These are phyloP conservation scores for Podospora fimiseda DNA, from an alignment of 495 filamentous ascomycete species.

Conservation along the genomic window DNA sequence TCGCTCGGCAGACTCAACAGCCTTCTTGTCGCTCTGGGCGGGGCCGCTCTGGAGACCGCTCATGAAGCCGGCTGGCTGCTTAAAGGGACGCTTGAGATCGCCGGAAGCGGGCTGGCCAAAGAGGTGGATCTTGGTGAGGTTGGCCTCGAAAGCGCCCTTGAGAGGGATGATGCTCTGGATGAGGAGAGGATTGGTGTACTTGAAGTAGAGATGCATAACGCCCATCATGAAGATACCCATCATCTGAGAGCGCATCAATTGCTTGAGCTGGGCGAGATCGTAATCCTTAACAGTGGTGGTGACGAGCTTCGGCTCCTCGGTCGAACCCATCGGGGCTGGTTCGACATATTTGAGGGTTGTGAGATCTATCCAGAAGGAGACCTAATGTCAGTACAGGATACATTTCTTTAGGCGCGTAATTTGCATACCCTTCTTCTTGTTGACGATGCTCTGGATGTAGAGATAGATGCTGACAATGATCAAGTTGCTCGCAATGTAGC, in stretches of 20 bases:
- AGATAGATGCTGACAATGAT: constrained; percentile 79
- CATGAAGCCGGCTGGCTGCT: constrained; percentile 77
- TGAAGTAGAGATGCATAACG: constrained; percentile 97
- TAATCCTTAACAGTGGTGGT: constrained; percentile 94
- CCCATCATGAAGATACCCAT: constrained; percentile 98
- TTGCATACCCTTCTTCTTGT: constrained; percentile 90
- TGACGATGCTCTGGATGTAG: constrained; percentile 74
- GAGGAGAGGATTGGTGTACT: constrained; percentile 97
- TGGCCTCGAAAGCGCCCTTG: constrained; percentile 90
- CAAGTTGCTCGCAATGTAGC: constrained; percentile 82
- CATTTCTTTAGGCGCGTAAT: background rate
- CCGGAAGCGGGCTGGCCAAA: constrained; percentile 85
- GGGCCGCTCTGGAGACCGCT: constrained; percentile 58
- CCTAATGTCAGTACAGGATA: constrained; percentile 9
- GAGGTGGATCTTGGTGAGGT: constrained; percentile 90
- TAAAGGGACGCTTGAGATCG: constrained; percentile 93
- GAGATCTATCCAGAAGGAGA: constrained; percentile 56
- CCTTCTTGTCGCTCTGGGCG: constrained; percentile 93
- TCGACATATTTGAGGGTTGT: constrained; percentile 99
- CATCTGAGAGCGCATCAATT: constrained; percentile 75
- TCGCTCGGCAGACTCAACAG: constrained; percentile 80
- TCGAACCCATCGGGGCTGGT: constrained; percentile 82
- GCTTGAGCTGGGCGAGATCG: constrained; percentile 77
- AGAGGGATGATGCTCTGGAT: constrained; percentile 98
- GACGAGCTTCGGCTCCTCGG: constrained; percentile 87